These are phyloP conservation scores for Bipolaris oryzae DNA, from an alignment of 2,329 filamentous ascomycete genomes.

Conservation along the genomic window DNA sequence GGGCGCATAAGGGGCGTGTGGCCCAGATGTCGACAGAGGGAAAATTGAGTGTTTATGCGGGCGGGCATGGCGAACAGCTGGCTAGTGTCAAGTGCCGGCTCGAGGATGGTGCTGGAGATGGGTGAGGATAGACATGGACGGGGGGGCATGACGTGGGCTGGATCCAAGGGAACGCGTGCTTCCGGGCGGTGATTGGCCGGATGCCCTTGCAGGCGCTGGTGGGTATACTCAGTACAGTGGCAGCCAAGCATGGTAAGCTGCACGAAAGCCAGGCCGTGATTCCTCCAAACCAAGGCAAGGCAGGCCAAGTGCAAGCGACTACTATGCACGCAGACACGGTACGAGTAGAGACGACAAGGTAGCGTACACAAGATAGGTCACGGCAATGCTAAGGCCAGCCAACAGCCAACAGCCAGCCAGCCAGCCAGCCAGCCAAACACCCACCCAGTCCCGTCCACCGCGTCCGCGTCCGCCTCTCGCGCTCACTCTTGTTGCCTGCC, in stretches of 20 bases:
- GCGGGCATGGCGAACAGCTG: conserved; percentile 27
- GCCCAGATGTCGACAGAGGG: not conserved
- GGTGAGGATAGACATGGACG: not conserved
- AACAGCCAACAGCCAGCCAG: too few species aligned
- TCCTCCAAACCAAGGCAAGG: not conserved
- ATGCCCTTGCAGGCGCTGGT: conserved; percentile 19
- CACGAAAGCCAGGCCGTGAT: conserved; percentile 1
- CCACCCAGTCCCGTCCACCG: not conserved
- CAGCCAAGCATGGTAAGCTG: conserved; percentile 19
- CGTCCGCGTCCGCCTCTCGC: not conserved
- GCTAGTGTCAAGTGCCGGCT: conserved; percentile 24
- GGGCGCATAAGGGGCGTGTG: too few species aligned
- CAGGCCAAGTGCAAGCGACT: not conserved
- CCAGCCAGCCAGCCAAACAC: not conserved
- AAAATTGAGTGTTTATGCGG: conserved; percentile 8
- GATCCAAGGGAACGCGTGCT: conserved; percentile 27
- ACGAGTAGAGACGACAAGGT: too few species aligned
- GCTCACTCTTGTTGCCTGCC: not conserved
- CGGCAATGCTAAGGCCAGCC: not conserved
- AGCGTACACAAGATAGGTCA: too few species aligned
- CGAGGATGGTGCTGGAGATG: conserved; percentile 26
- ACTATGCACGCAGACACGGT: not conserved
- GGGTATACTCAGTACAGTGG: conserved; percentile 10
- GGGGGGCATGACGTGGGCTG: conserved; percentile 26
- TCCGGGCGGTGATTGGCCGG: conserved; percentile 28